Conservation (phyloP, 179 eudicot species). For the Pouteria campechiana region DNA sequence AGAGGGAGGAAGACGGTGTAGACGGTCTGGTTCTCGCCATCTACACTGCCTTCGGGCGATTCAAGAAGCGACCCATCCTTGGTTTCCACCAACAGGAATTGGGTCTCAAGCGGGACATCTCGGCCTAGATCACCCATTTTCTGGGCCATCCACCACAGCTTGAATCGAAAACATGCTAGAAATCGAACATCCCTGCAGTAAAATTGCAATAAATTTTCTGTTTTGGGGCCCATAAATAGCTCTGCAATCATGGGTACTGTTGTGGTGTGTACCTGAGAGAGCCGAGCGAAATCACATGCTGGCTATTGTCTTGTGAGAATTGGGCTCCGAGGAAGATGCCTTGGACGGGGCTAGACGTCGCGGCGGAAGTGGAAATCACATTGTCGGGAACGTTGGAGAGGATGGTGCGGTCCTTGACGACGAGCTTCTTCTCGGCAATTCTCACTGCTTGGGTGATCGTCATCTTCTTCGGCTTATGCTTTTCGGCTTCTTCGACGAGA, state of each 20-base stretch:
- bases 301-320: slow-evolving; percentile 27
- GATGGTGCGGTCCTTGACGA: slow-evolving; percentile 58
- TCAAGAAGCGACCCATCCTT: slow-evolving; percentile 45
- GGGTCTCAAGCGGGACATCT: slow-evolving; percentile 88
- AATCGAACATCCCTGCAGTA: slow-evolving; percentile 63
- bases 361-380: slow-evolving; percentile 43
- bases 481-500: slow-evolving; percentile 19
- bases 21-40: slow-evolving; percentile 19
- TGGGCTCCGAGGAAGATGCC: slow-evolving; percentile 70
- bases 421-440: slow-evolving; percentile 40
- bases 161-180: slow-evolving; percentile 75
- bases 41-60: slow-evolving; percentile 26
- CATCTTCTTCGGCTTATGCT: slow-evolving; percentile 24
- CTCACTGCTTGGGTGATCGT: slow-evolving; percentile 59
- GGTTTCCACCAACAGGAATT: slow-evolving; percentile 67
- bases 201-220: no score
- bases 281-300: slow-evolving; percentile 65
- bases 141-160: slow-evolving; percentile 99
- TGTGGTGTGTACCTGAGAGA: no score
- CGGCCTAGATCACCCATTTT: slow-evolving; percentile 68
- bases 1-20: slow-evolving; percentile 76
- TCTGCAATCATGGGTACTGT: no score
- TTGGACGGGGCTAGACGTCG: slow-evolving; percentile 44
- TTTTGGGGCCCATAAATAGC: no score
- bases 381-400: slow-evolving; percentile 55